Evolutionary conservation across 2,329 filamentous ascomycete genomes (phyloP), one percentile per base, ranked within the genome.

Genomic region (Monosporascus sp.): DNA sequence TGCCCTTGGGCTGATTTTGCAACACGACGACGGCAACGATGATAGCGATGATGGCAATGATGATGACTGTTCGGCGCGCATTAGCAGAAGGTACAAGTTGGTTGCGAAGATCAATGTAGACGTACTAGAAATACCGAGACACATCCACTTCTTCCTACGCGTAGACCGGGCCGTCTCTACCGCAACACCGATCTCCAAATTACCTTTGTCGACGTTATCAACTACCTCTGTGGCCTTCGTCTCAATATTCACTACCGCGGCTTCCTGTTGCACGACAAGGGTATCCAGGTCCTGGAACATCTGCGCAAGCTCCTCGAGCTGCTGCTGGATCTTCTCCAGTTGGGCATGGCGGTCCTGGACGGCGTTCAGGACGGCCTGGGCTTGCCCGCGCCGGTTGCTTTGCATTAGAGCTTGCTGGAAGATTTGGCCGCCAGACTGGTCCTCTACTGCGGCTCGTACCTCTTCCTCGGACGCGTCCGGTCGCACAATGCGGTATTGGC

Each of bases 111-210:
- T 8, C 4, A 8, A 25, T 3, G 6, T 34, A 48, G 39, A 72
- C 80, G 62, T 75, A 83, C 80, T 74, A 62, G 79, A 74, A 65
- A 97, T 90, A 64, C 86, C 85, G 61, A 96, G 74, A 78, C 91
- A 96, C 69, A 89, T 92, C 92, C 91, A 97, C 88, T 97, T 97
- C 90, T 95, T 96, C 76, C 85, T 89, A 62, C 89, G 82, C 49
- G 88, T 89, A 62, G 84, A 82, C 68, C 87, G 80, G 8, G 93
- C 93, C 61, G 89, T 96, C 56, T 81, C 79, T 57, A 96, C 88
- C 14, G 92, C 92, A n/a, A 81, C 82, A 39, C 80, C 84, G 54
- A 97, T 88, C 70, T 97, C 84, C 57, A 84, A 81, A 66, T 94
- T 97, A 59, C 87, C 93, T 69, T 94, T 88, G 65, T 87, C 83